These are phyloP conservation scores for Solanum gandarillasii DNA, from an alignment of 257 asterid species.

Conservation along the genomic window DNA sequence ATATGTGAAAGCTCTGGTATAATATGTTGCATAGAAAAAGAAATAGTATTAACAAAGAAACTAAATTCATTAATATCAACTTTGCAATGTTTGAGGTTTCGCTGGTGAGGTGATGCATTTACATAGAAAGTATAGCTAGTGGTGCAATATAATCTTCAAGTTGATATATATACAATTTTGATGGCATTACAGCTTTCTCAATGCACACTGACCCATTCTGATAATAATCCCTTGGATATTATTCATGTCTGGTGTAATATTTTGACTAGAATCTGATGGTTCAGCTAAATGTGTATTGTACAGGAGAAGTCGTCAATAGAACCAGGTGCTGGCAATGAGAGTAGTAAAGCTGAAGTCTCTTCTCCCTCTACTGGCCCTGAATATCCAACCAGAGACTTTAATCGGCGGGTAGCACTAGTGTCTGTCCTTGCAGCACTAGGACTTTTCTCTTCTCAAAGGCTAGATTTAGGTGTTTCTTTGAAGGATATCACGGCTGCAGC, in stretches of 20 bases:
- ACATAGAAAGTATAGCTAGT: neutral
- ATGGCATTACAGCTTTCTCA: neutral
- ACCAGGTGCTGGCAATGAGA: constrained; percentile 25
- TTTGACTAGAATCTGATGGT: neutral
- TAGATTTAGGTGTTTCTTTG: constrained; percentile 75
- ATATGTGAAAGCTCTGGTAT: neutral
- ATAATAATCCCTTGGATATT: neutral
- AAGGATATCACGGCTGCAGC: constrained; percentile 80
- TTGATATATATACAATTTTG: neutral
- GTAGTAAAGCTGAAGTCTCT: constrained; percentile 4
- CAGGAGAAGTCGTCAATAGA: constrained; percentile 40
- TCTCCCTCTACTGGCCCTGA: constrained; percentile 43
- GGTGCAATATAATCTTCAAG: neutral
- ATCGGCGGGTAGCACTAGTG: constrained; percentile 52
- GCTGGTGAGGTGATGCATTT: neutral
- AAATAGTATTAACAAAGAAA: neutral
- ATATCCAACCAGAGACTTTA: constrained; percentile 60
- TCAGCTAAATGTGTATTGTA: neutral
- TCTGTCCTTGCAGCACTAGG: constrained; percentile 65
- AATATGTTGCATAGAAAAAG: neutral
- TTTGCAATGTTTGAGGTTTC: neutral
- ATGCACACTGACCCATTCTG: neutral
- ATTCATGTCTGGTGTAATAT: neutral
- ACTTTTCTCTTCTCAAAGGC: constrained; percentile 47
- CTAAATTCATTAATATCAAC: neutral